Base-by-base conservation (phyloP, 75 land plant genomes). In the Isoetes taiwanensis region DNA sequence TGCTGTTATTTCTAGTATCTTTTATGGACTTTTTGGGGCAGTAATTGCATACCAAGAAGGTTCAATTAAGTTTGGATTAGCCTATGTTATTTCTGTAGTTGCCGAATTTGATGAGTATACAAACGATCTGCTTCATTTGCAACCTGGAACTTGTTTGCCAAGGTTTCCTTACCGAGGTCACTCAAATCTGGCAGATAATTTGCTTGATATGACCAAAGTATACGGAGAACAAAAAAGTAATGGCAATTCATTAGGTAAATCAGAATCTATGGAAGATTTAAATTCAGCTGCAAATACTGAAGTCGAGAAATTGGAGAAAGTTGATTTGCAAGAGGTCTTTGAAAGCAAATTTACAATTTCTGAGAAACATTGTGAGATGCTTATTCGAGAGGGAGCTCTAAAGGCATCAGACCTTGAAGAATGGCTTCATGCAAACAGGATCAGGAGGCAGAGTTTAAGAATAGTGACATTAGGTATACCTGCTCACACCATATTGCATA, bases 41-140 rank as follows among this genome's bases (percentile, higher is more conserved):
- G 82, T 80, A 2, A 59, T 90, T 52, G 93, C 77, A 0, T 69
- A 83, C 75, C 84, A 90, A 93, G 87, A 90, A 48, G 57, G 62
- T 24, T 86, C 94, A 1, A 21, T 83, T 20, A 19, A 28, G 30
- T 60, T 73, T 70, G 97, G 97, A 46, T 63, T 86, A 28, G 72
- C 76, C 0, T 86, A 83, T 41, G 72, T 83, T 31, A 58, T 90
- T 1, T 63, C 87, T 2, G 69, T 67, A 11, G 63, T 82, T 28
- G 82, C 94, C n/a, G 28, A 83, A 52, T 90, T 86, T 57, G 97
- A 86, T 60, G 97, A 90, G 37, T 86, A 90, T 41, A 67, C 76
- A 31, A 90, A 80, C 59, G 97, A 90, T 46, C 41, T 83, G 52
- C 87, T 90, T 39, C 73, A 86, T 58, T 53, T 87, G 76, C 56